phyloP scores from a whole-genome alignment of 1,284 basidiomycete species.

The Leccinum fallax region DNA sequence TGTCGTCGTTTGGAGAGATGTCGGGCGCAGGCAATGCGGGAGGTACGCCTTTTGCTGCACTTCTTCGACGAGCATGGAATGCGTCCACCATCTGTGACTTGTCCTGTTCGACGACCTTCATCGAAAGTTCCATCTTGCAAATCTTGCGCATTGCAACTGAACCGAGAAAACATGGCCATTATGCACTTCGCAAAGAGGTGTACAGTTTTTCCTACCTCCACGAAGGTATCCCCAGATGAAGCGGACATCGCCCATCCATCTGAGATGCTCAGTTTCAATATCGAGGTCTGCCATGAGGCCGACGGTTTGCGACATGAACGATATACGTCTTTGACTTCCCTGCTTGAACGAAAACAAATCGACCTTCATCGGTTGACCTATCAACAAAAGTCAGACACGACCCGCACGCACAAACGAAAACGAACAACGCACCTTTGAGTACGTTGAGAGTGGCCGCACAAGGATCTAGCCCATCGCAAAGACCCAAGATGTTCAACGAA shows the following conservation, averaged over 20 bases:
- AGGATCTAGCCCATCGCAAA: constrained; percentile 75
- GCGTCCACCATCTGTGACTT: constrained; percentile 70
- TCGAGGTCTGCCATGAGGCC: constrained; percentile 94
- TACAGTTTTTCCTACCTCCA: constrained; percentile 50
- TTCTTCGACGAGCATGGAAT: constrained; percentile 38
- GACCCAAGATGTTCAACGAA: constrained; percentile 73
- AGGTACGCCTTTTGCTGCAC: constrained; percentile 34
- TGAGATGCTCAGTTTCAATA: constrained; percentile 82
- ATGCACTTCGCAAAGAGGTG: neutral
- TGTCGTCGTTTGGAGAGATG: constrained; percentile 22
- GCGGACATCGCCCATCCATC: constrained; percentile 93
- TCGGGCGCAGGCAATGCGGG: constrained; percentile 14
- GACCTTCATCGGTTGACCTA: constrained; percentile 71
- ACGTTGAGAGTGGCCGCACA: constrained; percentile 78
- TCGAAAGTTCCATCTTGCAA: constrained; percentile 71
- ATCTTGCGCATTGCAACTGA: constrained; percentile 64
- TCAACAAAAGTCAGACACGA: neutral
- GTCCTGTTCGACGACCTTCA: constrained; percentile 73
- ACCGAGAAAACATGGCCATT: constrained; percentile 2
- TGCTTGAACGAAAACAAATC: constrained; percentile 86
- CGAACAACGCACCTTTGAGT: constrained; percentile 72
- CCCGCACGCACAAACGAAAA: neutral
- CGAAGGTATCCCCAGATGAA: constrained; percentile 85
- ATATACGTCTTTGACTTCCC: constrained; percentile 66
- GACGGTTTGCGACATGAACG: constrained; percentile 87